Conservation (phyloP, 2,329 filamentous ascomycete genomes). For the Monilinia laxa region DNA sequence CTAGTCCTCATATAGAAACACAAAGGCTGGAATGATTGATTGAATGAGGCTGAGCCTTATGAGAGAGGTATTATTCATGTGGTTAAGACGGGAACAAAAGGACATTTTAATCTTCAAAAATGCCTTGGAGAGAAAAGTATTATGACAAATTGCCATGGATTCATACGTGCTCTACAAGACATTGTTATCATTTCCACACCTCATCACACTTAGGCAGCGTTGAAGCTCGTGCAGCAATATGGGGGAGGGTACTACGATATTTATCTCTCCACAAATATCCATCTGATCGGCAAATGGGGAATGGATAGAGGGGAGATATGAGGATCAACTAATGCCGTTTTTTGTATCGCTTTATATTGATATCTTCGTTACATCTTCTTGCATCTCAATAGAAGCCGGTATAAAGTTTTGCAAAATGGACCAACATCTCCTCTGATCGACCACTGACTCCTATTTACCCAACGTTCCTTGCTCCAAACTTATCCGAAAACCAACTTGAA, state of each 20-base stretch:
- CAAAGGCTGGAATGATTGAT: constrained; percentile 12
- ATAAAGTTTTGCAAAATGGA: constrained; percentile 33
- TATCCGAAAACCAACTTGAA: constrained; percentile 80
- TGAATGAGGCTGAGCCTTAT: constrained; percentile 12
- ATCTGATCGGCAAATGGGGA: constrained; percentile 7
- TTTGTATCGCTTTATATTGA: constrained; percentile 17
- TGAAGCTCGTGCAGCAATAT: constrained; percentile 8
- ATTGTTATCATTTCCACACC: not conserved
- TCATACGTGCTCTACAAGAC: not conserved
- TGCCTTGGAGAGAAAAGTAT: constrained; percentile 11
- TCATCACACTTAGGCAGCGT: not conserved
- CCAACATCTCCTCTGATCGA: constrained; percentile 19
- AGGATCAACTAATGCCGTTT: constrained; percentile 15
- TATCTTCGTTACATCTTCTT: constrained; percentile 27
- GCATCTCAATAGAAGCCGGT: constrained; percentile 30
- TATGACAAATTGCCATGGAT: not conserved
- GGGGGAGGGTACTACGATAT: not conserved
- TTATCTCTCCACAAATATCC: constrained; percentile 9
- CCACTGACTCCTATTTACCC: constrained; percentile 29
- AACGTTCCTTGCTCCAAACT: constrained; percentile 24
- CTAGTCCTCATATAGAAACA: constrained; percentile 19
- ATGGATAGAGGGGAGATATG: constrained; percentile 7
- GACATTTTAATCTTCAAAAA: not conserved
- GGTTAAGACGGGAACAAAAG: not conserved
- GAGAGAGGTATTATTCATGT: not conserved